Percentiles rank a stretch among this genome's conserved stretches.
Evolutionary conservation across 2,329 filamentous ascomycete species (phyloP).

Genomic region (Coniosporium tulheliwenetii): DNA sequence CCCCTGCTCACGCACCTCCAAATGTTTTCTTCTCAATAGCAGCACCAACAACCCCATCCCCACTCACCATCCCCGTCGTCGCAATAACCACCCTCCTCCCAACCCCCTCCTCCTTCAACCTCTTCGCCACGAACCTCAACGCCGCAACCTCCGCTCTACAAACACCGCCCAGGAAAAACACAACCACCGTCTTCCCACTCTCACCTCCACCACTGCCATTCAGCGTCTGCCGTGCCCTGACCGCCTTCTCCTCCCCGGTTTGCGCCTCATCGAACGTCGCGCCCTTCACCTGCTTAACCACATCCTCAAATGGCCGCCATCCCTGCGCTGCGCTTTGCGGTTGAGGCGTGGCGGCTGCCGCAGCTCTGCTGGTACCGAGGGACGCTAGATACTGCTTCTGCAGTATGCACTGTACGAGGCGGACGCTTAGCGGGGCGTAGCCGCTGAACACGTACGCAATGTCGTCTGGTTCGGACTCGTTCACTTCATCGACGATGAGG

Average conservation of each 20-base stretch:
- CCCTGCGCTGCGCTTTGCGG: slow-evolving; percentile 38
- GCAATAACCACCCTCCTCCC: slow-evolving; percentile 79
- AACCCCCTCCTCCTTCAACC: slow-evolving; percentile 47
- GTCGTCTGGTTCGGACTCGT: slow-evolving; percentile 86
- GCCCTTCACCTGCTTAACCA: slow-evolving; percentile 73
- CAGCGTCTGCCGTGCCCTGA: slow-evolving; percentile 70
- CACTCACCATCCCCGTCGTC: slow-evolving; percentile 81
- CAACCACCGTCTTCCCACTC: slow-evolving; percentile 61
- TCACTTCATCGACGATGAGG: slow-evolving; percentile 90
- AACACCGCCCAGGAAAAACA: slow-evolving; percentile 96
- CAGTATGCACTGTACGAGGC: slow-evolving; percentile 80
- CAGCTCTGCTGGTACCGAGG: slow-evolving; percentile 36
- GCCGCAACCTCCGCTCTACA: slow-evolving; percentile 95
- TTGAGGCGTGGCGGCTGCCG: slow-evolving; percentile 9
- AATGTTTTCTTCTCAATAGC: slow-evolving; percentile 53
- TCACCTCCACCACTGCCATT: slow-evolving; percentile 52
- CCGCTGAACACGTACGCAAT: slow-evolving; percentile 97
- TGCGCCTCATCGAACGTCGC: slow-evolving; percentile 85
- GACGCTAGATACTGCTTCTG: slow-evolving; percentile 66
- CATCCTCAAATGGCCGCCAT: slow-evolving; percentile 88
- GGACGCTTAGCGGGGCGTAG: slow-evolving; percentile 82
- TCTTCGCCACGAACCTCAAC: slow-evolving; percentile 71
- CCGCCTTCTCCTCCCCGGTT: slow-evolving; percentile 81
- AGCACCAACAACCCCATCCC: slow-evolving; percentile 74
- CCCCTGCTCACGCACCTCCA: slow-evolving; percentile 2